A percentile compares a stretch with the other conserved stretches of the same genome.
Evolutionary conservation across 2,329 filamentous ascomycete genomes (phyloP).

Genomic region (Alternaria gansuensis): DNA sequence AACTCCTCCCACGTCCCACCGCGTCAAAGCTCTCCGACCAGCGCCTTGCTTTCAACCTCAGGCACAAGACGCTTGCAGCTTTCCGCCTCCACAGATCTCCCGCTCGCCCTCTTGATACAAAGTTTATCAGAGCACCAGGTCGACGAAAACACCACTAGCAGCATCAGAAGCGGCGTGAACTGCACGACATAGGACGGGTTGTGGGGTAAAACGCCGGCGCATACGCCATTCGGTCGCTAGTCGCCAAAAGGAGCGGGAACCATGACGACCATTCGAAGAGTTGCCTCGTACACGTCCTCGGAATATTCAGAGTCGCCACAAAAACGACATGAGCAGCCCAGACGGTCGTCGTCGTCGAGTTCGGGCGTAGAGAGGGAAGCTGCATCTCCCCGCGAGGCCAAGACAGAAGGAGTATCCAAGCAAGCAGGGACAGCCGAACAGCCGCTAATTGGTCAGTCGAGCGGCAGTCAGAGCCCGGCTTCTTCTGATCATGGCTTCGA

Average conservation of each 20-base stretch:
- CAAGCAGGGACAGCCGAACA: constrained; percentile 16
- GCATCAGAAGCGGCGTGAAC: constrained; percentile 4
- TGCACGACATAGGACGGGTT: constrained; percentile 12
- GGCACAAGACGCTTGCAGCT: constrained; percentile 2
- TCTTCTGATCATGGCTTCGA: constrained; percentile 20
- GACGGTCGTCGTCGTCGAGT: constrained; percentile 30
- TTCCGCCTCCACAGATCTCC: background rate
- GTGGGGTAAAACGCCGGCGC: constrained; percentile 10
- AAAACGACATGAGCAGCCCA: constrained; percentile 33
- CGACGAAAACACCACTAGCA: background rate
- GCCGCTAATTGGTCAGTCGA: constrained; percentile 3
- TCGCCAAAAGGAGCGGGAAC: constrained; percentile 10
- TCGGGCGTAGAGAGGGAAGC: constrained; percentile 35
- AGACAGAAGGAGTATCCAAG: constrained; percentile 13
- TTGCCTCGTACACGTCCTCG: constrained; percentile 29
- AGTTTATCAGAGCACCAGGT: background rate
- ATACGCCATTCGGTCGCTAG: constrained; percentile 13
- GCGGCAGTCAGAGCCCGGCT: constrained; percentile 14
- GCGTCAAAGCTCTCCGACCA: constrained; percentile 16
- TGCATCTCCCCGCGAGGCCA: constrained; percentile 26
- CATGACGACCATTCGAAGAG: constrained; percentile 38
- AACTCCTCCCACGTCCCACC: constrained; percentile 12
- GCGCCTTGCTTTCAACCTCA: constrained; percentile 4
- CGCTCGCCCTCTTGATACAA: background rate
- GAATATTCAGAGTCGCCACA: constrained; percentile 22